Evolutionary conservation across 805 yeast species (phyloP).

Genomic region (Candida orba): DNA sequence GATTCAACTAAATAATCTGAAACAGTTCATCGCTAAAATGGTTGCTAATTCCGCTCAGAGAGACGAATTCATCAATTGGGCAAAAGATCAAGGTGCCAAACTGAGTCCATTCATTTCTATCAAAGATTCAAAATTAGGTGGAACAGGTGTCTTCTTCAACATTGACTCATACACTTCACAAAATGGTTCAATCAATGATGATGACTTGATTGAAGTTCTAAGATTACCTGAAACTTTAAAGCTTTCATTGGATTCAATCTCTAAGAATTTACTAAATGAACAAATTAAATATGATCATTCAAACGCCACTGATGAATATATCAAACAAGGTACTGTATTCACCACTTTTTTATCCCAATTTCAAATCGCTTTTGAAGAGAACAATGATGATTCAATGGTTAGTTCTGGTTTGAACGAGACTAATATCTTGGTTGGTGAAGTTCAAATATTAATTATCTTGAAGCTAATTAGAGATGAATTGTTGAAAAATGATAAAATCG

Average conservation of each 20-base stretch:
- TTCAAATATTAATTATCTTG: constrained; percentile 16
- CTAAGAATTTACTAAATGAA: constrained; percentile 11
- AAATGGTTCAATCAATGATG: constrained; percentile 1
- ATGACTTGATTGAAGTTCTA: constrained; percentile 26
- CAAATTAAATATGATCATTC: constrained; percentile 14
- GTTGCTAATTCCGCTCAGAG: background rate
- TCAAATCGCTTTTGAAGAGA: constrained; percentile 10
- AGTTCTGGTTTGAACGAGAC: constrained; percentile 20
- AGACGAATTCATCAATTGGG: constrained; percentile 15
- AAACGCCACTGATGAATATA: background rate
- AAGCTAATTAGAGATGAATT: constrained; percentile 11
- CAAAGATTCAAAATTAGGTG: constrained; percentile 24
- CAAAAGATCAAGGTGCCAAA: constrained; percentile 5
- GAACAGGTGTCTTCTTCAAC: constrained; percentile 31
- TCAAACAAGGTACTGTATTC: constrained; percentile 15
- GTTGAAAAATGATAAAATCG: background rate
- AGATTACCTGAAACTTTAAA: constrained; percentile 30
- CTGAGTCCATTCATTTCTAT: constrained; percentile 11
- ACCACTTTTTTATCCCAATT: constrained; percentile 17
- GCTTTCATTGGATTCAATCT: constrained; percentile 27
- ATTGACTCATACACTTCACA: background rate
- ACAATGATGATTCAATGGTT: constrained; percentile 18
- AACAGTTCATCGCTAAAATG: background rate
- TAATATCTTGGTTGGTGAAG: constrained; percentile 22
- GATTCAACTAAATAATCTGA: too few species aligned